phyloP scores from a whole-genome alignment of 2,329 filamentous ascomycete genomes.

The Cryphonectria carpinicola region DNA sequence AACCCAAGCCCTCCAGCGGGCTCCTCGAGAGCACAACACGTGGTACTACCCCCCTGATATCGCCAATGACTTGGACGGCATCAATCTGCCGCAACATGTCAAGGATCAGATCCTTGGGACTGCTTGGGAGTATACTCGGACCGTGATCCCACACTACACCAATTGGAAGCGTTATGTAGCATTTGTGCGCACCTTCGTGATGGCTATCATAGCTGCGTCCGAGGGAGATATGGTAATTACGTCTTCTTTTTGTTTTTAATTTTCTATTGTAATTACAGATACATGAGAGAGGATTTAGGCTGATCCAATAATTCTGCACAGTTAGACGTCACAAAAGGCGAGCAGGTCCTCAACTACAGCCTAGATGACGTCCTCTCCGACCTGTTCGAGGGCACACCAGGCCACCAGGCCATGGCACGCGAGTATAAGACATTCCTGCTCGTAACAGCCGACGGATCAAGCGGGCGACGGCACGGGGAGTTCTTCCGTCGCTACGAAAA shows the following conservation, averaged over 20 bases:
- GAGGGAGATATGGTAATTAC: conserved; percentile 30
- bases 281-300: background rate
- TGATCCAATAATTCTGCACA: background rate
- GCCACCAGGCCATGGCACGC: conserved; percentile 28
- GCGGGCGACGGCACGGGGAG: conserved; percentile 24
- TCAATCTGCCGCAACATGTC: conserved; percentile 17
- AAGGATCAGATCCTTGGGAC: conserved; percentile 31
- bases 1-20: background rate
- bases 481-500: conserved; percentile 38
- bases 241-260: background rate
- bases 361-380: conserved; percentile 28
- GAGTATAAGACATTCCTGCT: conserved; percentile 34
- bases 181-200: conserved; percentile 32
- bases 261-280: background rate
- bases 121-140: conserved; percentile 35
- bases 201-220: conserved; percentile 34
- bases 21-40: conserved; percentile 5
- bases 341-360: conserved; percentile 31
- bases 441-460: conserved; percentile 31
- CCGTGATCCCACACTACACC: conserved; percentile 34
- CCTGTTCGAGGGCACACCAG: conserved; percentile 29
- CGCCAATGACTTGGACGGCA: conserved; percentile 22
- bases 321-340: conserved; percentile 2
- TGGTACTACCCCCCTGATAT: conserved; percentile 29
- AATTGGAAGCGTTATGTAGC: conserved; percentile 34